A percentile compares a stretch with the other conserved stretches of the same genome.
Conservation (phyloP, 2,329 filamentous ascomycete genomes). For the Aspergillus piperis region DNA sequence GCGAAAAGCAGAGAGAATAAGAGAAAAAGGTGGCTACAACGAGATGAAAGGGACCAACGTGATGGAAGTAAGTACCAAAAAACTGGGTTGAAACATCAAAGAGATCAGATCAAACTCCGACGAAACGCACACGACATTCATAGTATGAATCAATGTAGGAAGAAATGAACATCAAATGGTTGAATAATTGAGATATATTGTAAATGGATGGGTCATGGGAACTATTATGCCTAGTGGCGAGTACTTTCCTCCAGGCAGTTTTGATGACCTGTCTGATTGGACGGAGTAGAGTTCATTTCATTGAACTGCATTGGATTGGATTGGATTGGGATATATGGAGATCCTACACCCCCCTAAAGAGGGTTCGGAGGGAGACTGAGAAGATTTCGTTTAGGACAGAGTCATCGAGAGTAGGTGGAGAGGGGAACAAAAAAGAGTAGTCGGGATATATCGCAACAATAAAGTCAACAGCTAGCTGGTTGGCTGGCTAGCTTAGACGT, state of each 20-base stretch:
- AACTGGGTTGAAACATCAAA: too few relatives aligned
- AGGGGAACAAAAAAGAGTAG: neutral
- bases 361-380: neutral
- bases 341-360: neutral
- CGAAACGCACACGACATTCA: too few relatives aligned
- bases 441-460: conserved; percentile 2
- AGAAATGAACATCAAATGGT: neutral
- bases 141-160: neutral
- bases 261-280: neutral
- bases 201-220: neutral
- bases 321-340: neutral
- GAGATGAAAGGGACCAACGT: too few relatives aligned
- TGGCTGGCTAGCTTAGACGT: conserved; percentile 62
- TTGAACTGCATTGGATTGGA: neutral
- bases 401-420: neutral
- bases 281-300: neutral
- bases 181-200: too few relatives aligned
- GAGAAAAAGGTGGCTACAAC: too few relatives aligned
- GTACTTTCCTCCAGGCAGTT: neutral
- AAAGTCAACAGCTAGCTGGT: neutral
- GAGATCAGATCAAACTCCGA: too few relatives aligned
- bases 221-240: neutral
- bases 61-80: too few relatives aligned
- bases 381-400: neutral
- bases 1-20: too few relatives aligned